phyloP scores from a whole-genome alignment of 192 early-diverging fungal genomes.

The Backusella psychrophila region DNA sequence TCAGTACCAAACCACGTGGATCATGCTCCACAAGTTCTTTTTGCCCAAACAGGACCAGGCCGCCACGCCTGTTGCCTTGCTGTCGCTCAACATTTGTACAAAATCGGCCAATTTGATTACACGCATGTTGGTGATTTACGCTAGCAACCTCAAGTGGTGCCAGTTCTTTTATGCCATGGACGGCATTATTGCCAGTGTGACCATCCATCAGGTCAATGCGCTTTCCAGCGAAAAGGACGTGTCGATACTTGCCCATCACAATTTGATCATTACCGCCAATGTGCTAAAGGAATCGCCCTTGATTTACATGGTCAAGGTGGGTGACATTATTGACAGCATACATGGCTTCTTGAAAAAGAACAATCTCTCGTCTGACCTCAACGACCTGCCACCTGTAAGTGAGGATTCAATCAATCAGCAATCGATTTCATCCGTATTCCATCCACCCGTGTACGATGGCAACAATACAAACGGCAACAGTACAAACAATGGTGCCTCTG shows the following conservation, averaged over 20 bases:
- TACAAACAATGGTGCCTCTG: background rate
- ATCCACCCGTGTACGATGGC: slow-evolving; percentile 29
- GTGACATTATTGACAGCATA: slow-evolving; percentile 40
- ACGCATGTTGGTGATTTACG: slow-evolving; percentile 36
- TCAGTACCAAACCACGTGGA: slow-evolving; percentile 42
- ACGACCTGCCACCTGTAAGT: slow-evolving; percentile 26
- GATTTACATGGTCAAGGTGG: slow-evolving; percentile 38
- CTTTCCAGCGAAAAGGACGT: slow-evolving; percentile 39
- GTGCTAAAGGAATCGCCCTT: slow-evolving; percentile 33
- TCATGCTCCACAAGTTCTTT: slow-evolving; percentile 45
- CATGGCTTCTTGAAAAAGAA: slow-evolving; percentile 37
- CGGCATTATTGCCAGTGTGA: slow-evolving; percentile 38
- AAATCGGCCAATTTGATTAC: slow-evolving; percentile 41
- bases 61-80: slow-evolving; percentile 37
- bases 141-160: slow-evolving; percentile 34
- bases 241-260: slow-evolving; percentile 32
- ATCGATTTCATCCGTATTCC: slow-evolving; percentile 33
- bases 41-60: slow-evolving; percentile 43
- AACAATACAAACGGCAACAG: background rate
- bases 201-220: slow-evolving; percentile 42
- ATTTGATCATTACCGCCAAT: slow-evolving; percentile 35
- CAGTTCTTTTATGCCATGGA: slow-evolving; percentile 42
- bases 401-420: slow-evolving; percentile 39
- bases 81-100: slow-evolving; percentile 43
- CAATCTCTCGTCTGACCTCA: slow-evolving; percentile 23